Evolutionary conservation across 2,329 filamentous ascomycete genomes (phyloP).

Genomic region (Fusarium citri): DNA sequence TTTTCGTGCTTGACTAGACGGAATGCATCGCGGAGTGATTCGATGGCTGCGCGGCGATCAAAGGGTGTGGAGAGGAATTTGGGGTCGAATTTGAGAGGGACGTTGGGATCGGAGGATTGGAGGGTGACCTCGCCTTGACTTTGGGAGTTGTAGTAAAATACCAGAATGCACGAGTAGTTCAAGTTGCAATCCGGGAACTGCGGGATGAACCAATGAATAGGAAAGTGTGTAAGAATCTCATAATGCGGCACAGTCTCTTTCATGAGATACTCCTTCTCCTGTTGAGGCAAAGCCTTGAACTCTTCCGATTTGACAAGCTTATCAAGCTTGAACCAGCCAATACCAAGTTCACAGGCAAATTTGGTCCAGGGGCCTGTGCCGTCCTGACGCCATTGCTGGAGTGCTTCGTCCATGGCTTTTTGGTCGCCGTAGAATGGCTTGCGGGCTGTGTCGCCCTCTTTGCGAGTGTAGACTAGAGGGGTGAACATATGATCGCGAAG

Average conservation of each 20-base stretch:
- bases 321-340: conserved; percentile 60
- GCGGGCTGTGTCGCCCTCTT: conserved; percentile 56
- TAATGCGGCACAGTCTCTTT: conserved; percentile 66
- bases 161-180: conserved; percentile 57
- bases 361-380: conserved; percentile 56
- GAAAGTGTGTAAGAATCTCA: conserved; percentile 63
- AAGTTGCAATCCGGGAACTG: conserved; percentile 51
- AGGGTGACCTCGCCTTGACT: conserved; percentile 63
- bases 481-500: conserved; percentile 56
- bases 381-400: conserved; percentile 61
- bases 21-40: conserved; percentile 58
- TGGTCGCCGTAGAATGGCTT: conserved; percentile 59
- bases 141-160: conserved; percentile 66
- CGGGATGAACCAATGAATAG: conserved; percentile 57
- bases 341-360: conserved; percentile 53
- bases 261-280: conserved; percentile 58
- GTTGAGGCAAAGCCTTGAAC: conserved; percentile 60
- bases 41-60: conserved; percentile 63
- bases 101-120: conserved; percentile 62
- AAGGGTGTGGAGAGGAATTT: conserved; percentile 65
- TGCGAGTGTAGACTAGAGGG: conserved; percentile 54
- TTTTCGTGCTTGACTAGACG: conserved; percentile 55
- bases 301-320: conserved; percentile 56
- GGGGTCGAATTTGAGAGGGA: conserved; percentile 64
- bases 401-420: conserved; percentile 56